phyloP scores from a whole-genome alignment of 306 rosid genomes.

The Biancaea sappan region DNA sequence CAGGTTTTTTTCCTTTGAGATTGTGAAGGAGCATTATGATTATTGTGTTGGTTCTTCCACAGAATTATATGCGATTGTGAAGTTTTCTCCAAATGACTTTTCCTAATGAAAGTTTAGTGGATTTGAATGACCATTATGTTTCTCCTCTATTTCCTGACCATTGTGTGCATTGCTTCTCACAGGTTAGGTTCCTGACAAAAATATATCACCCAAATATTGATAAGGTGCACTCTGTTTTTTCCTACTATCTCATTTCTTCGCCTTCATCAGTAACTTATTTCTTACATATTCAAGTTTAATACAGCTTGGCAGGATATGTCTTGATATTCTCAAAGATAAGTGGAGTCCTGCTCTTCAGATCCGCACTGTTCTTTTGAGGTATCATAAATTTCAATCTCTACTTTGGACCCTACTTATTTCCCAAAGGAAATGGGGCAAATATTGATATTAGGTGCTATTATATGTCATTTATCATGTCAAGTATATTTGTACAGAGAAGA shows the following conservation, averaged over 20 bases:
- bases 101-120: slow-evolving; percentile 17
- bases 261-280: slow-evolving; percentile 6
- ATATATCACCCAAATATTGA: slow-evolving; percentile 97
- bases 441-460: neutral
- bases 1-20: neutral
- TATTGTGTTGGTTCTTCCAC: neutral
- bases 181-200: slow-evolving; percentile 94
- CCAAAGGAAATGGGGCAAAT: neutral
- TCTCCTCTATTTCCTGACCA: neutral
- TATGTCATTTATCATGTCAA: neutral
- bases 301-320: slow-evolving; percentile 89
- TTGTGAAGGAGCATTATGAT: neutral
- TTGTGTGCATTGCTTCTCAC: slow-evolving; percentile 31
- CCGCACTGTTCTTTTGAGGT: slow-evolving; percentile 92
- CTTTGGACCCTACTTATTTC: slow-evolving; percentile 2
- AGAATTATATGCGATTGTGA: neutral
- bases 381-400: slow-evolving; percentile 23
- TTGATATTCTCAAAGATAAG: slow-evolving; percentile 85
- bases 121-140: slow-evolving; percentile 7
- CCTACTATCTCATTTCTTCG: slow-evolving; percentile 11
- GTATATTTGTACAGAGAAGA: neutral
- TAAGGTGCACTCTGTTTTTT: slow-evolving; percentile 55
- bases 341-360: slow-evolving; percentile 96
- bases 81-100: neutral
- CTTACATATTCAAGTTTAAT: slow-evolving; percentile 26